Evolutionary conservation across 1,139 yeast species (phyloP), one percentile per base, ranked within the genome.

Genomic region (Magnusiomyces paraingens): DNA sequence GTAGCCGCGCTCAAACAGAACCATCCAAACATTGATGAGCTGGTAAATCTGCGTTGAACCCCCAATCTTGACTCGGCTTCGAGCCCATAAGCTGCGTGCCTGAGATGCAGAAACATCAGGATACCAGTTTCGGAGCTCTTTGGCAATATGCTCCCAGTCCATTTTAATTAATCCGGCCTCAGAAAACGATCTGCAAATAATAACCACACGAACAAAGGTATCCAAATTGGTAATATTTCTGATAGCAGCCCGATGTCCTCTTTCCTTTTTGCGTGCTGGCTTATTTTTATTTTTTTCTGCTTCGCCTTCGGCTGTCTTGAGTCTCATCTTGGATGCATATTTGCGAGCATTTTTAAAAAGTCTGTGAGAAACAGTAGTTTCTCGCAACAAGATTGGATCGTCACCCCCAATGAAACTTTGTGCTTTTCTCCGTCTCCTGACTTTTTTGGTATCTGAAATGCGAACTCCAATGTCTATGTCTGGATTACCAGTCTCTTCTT

Each of bases 1-100:
- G 39, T 84, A 78, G 0, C 80, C 81, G 52, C 70, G 70, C 56
- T 79, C 58, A 11, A 86, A 77, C 17, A 83, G 72, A 20, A 70
- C 69, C 61, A 84, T 88, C 78, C 87, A 86, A 2, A 78, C 75
- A 50, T 76, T 76, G 46, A 77, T 74, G 0, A 86, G 84, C 56
- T 75, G 74, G 29, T 70, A 69, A 1, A 84, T 73, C 0, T 80
- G 81, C 20, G 75, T 69, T 0, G 79, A 52, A 0, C 73, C 81
- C 1, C 91, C 93, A 62, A 79, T 71, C 61, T 70, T 73, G 57
- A 77, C 79, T 45, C 88, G 73, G 8, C 83, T 72, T 12, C 74
- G 71, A 0, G 83, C 79, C 95, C 95, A 87, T 56, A 77, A 79
- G 48, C 79, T 76, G 53, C 74, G 74, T 15, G 83, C 65, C 1